These are phyloP conservation scores for Magnusiomyces tetraspermus DNA, from an alignment of 1,139 yeast species.

Conservation along the genomic window DNA sequence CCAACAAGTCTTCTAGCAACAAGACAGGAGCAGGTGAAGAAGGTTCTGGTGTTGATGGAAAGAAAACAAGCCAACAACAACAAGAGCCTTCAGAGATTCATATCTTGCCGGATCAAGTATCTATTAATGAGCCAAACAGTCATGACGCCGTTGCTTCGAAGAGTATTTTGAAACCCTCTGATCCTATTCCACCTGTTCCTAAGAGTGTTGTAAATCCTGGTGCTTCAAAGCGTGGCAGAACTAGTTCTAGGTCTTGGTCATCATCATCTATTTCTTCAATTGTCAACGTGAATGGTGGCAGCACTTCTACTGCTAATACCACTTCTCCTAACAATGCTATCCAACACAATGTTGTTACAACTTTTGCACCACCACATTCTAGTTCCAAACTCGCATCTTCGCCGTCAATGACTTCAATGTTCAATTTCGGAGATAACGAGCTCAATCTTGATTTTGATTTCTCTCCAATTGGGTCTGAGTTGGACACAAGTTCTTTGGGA, in stretches of 20 bases:
- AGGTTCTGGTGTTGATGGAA: slow-evolving; percentile 17
- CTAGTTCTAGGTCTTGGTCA: background rate
- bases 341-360: background rate
- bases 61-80: background rate
- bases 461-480: background rate
- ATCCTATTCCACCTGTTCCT: background rate
- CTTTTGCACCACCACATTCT: too few relatives aligned
- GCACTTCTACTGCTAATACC: background rate
- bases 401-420: slow-evolving; percentile 3
- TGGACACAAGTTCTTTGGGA: too few relatives aligned
- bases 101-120: slow-evolving; percentile 13
- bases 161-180: background rate
- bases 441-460: slow-evolving; percentile 3
- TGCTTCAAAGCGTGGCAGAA: background rate
- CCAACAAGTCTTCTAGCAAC: slow-evolving; percentile 7
- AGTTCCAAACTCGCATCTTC: background rate
- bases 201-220: too few relatives aligned
- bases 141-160: slow-evolving; percentile 3
- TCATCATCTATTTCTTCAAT: background rate
- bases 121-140: slow-evolving; percentile 11
- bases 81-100: slow-evolving; percentile 28
- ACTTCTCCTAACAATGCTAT: background rate
- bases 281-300: background rate
- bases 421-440: slow-evolving; percentile 3
- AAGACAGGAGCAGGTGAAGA: background rate